Conservation (phyloP, 169 alveolate genomes). For the Babesia sp. region DNA sequence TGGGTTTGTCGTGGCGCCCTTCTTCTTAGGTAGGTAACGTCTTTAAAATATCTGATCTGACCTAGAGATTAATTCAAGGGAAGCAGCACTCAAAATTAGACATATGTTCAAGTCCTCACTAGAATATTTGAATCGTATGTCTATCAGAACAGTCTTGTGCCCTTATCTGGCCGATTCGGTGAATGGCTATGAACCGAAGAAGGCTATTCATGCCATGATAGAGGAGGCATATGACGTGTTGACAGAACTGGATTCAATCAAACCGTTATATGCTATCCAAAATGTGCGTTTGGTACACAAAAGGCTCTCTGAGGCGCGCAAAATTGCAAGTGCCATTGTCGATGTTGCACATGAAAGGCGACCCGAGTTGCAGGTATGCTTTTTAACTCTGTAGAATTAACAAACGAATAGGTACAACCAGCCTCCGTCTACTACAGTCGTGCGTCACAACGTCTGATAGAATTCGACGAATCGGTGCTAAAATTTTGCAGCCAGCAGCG, state of each 20-base stretch:
- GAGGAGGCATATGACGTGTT: constrained; percentile 65
- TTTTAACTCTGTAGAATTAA: not conserved
- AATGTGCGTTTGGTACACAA: constrained; percentile 45
- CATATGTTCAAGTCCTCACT: constrained; percentile 42
- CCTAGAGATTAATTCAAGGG: constrained; percentile 55
- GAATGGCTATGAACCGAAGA: constrained; percentile 45
- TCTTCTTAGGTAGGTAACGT: constrained; percentile 48
- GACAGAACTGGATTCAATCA: constrained; percentile 37
- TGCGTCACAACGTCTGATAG: constrained; percentile 53
- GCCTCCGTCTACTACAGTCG: constrained; percentile 65
- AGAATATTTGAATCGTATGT: constrained; percentile 38
- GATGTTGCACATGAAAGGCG: constrained; percentile 47
- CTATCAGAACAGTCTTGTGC: constrained; percentile 33
- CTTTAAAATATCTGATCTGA: not conserved
- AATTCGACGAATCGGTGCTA: constrained; percentile 60
- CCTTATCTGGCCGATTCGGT: constrained; percentile 55
- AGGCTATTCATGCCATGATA: constrained; percentile 37
- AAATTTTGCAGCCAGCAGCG: constrained; percentile 49
- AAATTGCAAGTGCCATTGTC: constrained; percentile 45
- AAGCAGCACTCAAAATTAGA: constrained; percentile 57
- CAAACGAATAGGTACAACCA: constrained; percentile 35
- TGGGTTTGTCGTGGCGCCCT: constrained; percentile 64
- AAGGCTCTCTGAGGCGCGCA: constrained; percentile 22
- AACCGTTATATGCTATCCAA: constrained; percentile 37
- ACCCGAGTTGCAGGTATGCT: constrained; percentile 45